phyloP scores from a whole-genome alignment of 2,329 filamentous ascomycete genomes.

The Fusarium globosum region DNA sequence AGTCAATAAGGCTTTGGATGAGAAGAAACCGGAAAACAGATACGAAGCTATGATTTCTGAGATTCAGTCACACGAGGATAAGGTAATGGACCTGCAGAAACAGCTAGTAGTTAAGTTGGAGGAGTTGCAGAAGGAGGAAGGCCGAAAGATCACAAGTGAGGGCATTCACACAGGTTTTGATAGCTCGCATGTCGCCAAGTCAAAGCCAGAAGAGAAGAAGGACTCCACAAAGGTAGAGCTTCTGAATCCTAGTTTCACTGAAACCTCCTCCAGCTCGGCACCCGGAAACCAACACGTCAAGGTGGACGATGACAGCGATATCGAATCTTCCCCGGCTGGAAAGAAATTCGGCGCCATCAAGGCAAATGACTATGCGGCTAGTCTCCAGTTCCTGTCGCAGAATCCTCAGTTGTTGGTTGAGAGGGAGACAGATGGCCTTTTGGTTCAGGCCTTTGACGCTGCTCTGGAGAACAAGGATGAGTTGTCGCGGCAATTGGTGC shows the following conservation, averaged over 20 bases:
- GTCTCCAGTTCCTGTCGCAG: slow-evolving; percentile 79
- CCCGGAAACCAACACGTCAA: slow-evolving; percentile 30
- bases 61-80: slow-evolving; percentile 78
- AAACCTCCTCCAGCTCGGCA: slow-evolving; percentile 23
- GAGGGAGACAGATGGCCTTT: slow-evolving; percentile 87
- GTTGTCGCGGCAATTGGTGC: slow-evolving; percentile 86
- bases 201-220: slow-evolving; percentile 59
- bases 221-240: slow-evolving; percentile 72
- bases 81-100: slow-evolving; percentile 81
- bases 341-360: slow-evolving; percentile 85
- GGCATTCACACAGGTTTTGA: slow-evolving; percentile 90
- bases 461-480: slow-evolving; percentile 81
- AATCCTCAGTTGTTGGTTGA: slow-evolving; percentile 85
- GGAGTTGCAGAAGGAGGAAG: slow-evolving; percentile 85
- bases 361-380: slow-evolving; percentile 76
- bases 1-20: slow-evolving; percentile 85
- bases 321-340: slow-evolving; percentile 81
- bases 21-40: slow-evolving; percentile 75
- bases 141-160: slow-evolving; percentile 93
- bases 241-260: slow-evolving; percentile 72
- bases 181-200: slow-evolving; percentile 82
- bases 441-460: slow-evolving; percentile 91
- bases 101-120: slow-evolving; percentile 79
- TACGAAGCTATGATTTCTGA: slow-evolving; percentile 83
- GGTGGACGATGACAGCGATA: slow-evolving; percentile 74